Conservation (phyloP, 163 green algal species). For the Picocystis sp. region DNA sequence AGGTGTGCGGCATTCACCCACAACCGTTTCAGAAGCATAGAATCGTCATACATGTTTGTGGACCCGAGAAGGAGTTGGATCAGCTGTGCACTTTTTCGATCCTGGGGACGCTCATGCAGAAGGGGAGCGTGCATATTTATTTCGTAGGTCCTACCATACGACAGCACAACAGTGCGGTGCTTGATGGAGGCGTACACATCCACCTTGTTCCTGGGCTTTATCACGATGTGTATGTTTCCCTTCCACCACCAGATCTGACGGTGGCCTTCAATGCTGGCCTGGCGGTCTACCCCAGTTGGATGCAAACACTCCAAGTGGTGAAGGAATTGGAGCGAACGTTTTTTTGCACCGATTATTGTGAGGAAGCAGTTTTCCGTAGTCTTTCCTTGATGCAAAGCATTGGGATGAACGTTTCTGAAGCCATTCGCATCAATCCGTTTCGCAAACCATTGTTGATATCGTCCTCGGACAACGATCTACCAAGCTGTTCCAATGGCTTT, state of each 20-base stretch:
- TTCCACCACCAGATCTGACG: not conserved
- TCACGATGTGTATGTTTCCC: not conserved
- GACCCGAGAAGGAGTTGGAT: conserved; percentile 12
- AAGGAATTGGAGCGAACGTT: not conserved
- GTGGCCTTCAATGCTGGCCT: conserved; percentile 28
- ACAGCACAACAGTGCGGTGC: not conserved
- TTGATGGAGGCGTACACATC: not conserved
- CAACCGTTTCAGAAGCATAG: no score
- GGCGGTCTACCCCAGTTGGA: conserved; percentile 30
- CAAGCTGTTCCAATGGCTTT: conserved; percentile 25
- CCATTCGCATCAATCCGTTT: conserved; percentile 22
- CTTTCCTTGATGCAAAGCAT: conserved; percentile 9
- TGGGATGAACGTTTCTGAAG: not conserved
- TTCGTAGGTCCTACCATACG: conserved; percentile 8
- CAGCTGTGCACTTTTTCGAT: conserved; percentile 5
- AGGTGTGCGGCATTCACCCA: no score
- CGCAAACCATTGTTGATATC: conserved; percentile 11
- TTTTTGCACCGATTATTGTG: conserved; percentile 29
- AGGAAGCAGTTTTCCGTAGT: conserved; percentile 20
- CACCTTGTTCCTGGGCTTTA: conserved; percentile 3
- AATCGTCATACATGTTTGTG: not conserved
- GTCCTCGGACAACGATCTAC: conserved; percentile 22
- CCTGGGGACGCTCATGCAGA: not conserved
- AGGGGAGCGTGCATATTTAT: not conserved
- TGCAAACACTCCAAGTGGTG: conserved; percentile 23